Base-by-base conservation (phyloP, 2,329 filamentous ascomycete species). In the Cadophora sp. region DNA sequence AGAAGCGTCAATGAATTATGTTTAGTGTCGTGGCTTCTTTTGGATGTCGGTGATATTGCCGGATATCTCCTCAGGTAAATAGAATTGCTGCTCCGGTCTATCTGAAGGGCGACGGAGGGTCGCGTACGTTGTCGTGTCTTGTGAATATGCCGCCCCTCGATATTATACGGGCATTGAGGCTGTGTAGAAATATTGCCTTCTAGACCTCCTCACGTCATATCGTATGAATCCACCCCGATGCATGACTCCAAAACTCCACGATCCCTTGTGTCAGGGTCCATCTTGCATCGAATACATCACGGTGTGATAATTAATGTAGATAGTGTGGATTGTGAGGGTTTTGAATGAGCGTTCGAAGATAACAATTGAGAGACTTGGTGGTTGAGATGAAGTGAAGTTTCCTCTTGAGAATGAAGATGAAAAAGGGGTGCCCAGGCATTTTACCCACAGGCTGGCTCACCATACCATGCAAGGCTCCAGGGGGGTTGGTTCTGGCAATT, bases 391-490 rank as follows among this genome's bases (percentile, higher is more conserved):
- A 12, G 2, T 22, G 43, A 48, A 22, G 1, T 58, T 37, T 37
- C 19, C 43, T 11, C 4, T 27, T n/a, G n/a, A n/a, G n/a, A n/a
- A n/a, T n/a, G n/a, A 5, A 46, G 22, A 29, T 22, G 24, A 14
- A 26, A n/a, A 26, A 43, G 31, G 29, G 24, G 61, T 46, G 62
- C 53, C 50, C 6, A 16, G 26, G n/a, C 27, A 31, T 46, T 46
- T 50, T 16, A 46, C 14, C 48, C 31, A 34, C 48, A 64, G 50
- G 34, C 61, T 51, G 31, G 43, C 37, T 26, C 31, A 14, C 12
- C 51, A 55, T 62, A 14, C 12, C 51, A 55, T 62, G 61, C 61
- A 63, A 31, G 46, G n/a, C 48, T 55, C 62, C 37, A 53, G 62
- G 63, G 55, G n/a, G n/a, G n/a, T n/a, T n/a, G n/a, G 16, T 46